Base-by-base conservation (phyloP, 164 flowering plant species). In the Litsea cubeba region DNA sequence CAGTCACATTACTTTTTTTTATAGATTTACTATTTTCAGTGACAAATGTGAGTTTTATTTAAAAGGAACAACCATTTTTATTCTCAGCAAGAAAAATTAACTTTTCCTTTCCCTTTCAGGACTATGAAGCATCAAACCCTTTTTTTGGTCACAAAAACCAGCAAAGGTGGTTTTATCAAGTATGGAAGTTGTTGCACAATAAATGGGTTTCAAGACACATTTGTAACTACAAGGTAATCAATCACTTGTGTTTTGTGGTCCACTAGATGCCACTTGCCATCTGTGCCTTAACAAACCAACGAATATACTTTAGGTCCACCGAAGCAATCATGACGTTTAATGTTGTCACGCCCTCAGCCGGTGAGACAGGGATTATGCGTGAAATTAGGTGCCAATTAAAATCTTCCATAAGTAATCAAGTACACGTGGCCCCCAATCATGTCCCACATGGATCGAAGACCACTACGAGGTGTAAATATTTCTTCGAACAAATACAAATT, bases 171-270 rank as follows among this genome's bases (percentile, higher is more conserved):
- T 88, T 76, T 69, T 96, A 62, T 92, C 97, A n/a, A 96, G 87
- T 74, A 94, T 96, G 98, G 99, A 96, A 90, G 97, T 94, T 79
- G 95, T 96, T 72, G 95, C 97, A 10, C 98, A 96, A 75, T 91
- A 98, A 40, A 92, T 96, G 99, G 97, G 99, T 73, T 94, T 86
- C 81, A 96, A 96, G 83, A 96, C 99, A 12, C 99, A 94, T 73
- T 30, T 90, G 98, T 24, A 93, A 96, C 76, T 96, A 76, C 70
- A 96, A 96, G 97, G 98, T 92, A 72, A 67, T 65, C 5, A 30
- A 30, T 30, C 32, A 30, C 5, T 57, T 68, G 70, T 12, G 24
- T 12, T 12, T 51, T 51, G 58, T 30, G 32, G 30, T 58, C 30
- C 46, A 32, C 23, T 17, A 14, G 57, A 50, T 50, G 35, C n/a